Evolutionary conservation across 2,329 filamentous ascomycete genomes (phyloP), one percentile per base, ranked within the genome.

Genomic region (Fusarium illudens): DNA sequence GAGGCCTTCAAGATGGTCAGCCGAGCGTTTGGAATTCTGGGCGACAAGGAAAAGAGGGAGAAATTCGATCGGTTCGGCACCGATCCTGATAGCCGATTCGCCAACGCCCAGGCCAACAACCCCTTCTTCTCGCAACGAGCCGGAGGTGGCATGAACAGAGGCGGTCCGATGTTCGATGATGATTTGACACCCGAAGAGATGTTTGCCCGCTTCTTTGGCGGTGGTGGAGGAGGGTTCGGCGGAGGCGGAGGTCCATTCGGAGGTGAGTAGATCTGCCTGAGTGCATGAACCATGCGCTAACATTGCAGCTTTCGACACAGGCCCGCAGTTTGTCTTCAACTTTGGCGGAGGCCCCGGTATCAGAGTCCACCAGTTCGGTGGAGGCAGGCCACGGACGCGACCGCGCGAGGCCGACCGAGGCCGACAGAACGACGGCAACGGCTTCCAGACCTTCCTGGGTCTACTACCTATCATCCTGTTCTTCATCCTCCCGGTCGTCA

Each of bases 1-100:
- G 96, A 99, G 83, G 96, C 96, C 30, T 99, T 99, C 84, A 99
- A 99, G 84, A 92, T 97, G 92, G 94, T 99, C 22, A 92, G 93
- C 75, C 87, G 93, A 73, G 96, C 96, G 15, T 99, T 99, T 78
- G 92, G 96, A 73, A 89, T 98, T 54, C 84, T 99, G 50, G 95
- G 93, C 65, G 96, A 99, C 78, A 87, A 93, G 75, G 95, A 98
- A 69, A 98, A 98, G 88, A 72, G 75, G 76, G 85, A 91, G 15
- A 93, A 92, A 79, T 99, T 86, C 77, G 96, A 99, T 80, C 88
- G 88, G 66, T 96, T 91, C 79, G 96, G 96, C 60, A 94, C 92
- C 20, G 96, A 99, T 77, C 96, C 96, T 7, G 96, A 98, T 76
- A 94, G 87, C 76, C 86, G 95, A 73, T 97, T 97, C 79, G 89